Conservation (phyloP, 2,329 filamentous ascomycete species). For the Ilyonectria destructans region DNA sequence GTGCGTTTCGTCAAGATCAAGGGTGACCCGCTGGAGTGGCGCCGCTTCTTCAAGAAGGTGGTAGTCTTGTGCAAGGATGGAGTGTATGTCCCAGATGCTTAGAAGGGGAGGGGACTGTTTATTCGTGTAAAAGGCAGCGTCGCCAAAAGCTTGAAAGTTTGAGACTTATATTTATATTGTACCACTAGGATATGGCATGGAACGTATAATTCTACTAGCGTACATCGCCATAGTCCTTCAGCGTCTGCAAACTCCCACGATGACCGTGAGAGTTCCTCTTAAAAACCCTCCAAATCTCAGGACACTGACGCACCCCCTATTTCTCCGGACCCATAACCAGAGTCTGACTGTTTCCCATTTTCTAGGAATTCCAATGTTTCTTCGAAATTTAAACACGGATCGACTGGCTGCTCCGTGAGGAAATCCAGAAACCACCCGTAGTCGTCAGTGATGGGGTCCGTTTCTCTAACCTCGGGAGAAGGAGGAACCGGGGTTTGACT, state of each 20-base stretch:
- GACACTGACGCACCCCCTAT: not conserved
- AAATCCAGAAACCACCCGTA: too few species aligned
- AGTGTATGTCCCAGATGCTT: slow-evolving; percentile 72
- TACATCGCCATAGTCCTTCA: not conserved
- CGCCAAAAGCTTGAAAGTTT: not conserved
- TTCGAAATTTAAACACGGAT: too few species aligned
- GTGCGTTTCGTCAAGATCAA: slow-evolving; percentile 95
- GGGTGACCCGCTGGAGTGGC: slow-evolving; percentile 97
- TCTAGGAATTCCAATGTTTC: too few species aligned
- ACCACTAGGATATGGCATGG: slow-evolving; percentile 22
- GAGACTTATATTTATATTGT: slow-evolving; percentile 16
- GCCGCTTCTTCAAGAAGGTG: slow-evolving; percentile 97
- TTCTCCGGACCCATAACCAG: not conserved
- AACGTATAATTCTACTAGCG: slow-evolving; percentile 19
- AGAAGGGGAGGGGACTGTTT: slow-evolving; percentile 48
- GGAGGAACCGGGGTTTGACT: too few species aligned
- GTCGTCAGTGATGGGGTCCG: too few species aligned
- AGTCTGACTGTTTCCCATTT: not conserved
- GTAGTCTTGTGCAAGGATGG: slow-evolving; percentile 89
- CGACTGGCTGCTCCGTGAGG: too few species aligned
- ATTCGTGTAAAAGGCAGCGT: slow-evolving; percentile 25
- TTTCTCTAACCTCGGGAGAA: too few species aligned
- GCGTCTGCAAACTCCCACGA: not conserved
- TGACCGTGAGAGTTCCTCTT: slow-evolving; percentile 10
- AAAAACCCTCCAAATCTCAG: not conserved